Evolutionary conservation across 2,329 filamentous ascomycete genomes (phyloP), one percentile per base, ranked within the genome.

Genomic region (Aspergillus floridensis): DNA sequence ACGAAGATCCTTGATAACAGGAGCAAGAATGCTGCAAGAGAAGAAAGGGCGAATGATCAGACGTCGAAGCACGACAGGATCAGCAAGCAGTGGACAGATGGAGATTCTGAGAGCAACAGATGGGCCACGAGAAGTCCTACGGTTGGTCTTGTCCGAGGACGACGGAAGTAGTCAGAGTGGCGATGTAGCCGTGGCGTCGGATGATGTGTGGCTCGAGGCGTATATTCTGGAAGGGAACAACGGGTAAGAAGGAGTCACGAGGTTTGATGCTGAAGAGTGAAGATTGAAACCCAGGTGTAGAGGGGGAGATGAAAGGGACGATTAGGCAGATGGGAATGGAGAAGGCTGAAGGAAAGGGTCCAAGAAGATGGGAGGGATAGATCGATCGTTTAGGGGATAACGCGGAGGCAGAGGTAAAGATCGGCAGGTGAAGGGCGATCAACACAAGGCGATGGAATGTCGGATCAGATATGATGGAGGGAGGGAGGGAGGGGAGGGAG

Each of bases 391-490:
- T 46, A 49, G 29, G 47, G 31, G 53, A 56, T 46, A 49, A 41
- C 41, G 53, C 41, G 46, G 48, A 47, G 44, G 55, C 44, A 50
- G 54, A 44, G 41, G 59, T 46, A 59, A 57, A 38, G 61, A 65
- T 66, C 63, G 61, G 59, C 64, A 57, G 57, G 22, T 49, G 58
- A 38, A 50, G 57, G 59, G 41, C 57, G 58, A 64, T 64, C 63
- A 64, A 61, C 59, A 19, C 58, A 57, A 57, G 24, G 46, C 41
- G 50, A 59, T 52, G 47, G 58, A 62, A 49, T 48, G 58, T 65
- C 63, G 63, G 65, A 66, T 66, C 63, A 66, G 65, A 66, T 66
- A 66, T 64, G 63, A 65, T 63, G 59, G 54, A 58, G 60, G 56
- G 58, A 56, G 24, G n/a, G 55, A 47, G 26, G 48, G 58, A 56